These are phyloP conservation scores for Paecilomyces dactylethromorphus DNA, from an alignment of 2,329 filamentous ascomycete species.

Conservation along the genomic window DNA sequence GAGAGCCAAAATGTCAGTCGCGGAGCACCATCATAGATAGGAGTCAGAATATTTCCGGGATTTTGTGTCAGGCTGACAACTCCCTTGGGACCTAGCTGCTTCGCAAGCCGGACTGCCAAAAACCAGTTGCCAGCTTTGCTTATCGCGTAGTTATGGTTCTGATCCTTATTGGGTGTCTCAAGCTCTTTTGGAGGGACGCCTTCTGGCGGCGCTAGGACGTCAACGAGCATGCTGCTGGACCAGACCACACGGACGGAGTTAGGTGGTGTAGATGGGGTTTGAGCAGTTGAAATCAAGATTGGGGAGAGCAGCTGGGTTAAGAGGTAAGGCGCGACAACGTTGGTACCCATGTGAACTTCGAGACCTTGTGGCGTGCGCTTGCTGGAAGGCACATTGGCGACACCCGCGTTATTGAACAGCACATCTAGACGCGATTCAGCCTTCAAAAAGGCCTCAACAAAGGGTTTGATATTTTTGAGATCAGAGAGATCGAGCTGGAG, in stretches of 20 bases:
- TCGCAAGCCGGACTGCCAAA: conserved; percentile 12
- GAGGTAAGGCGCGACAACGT: conserved; percentile 31
- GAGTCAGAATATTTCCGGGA: conserved; percentile 11
- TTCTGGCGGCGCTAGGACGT: conserved; percentile 9
- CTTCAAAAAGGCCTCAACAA: conserved; percentile 29
- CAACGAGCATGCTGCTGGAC: conserved; percentile 13
- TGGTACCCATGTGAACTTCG: conserved; percentile 30
- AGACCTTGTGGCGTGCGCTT: conserved; percentile 17
- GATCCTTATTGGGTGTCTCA: conserved; percentile 6
- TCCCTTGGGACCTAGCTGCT: conserved; percentile 5
- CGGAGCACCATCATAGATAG: conserved; percentile 9
- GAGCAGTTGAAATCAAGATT: conserved; percentile 16
- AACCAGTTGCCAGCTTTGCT: conserved; percentile 17
- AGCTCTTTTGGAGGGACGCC: conserved; percentile 12
- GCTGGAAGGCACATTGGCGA: conserved; percentile 22
- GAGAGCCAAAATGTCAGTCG: conserved; percentile 5
- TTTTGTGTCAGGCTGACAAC: conserved; percentile 16
- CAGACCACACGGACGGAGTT: conserved; percentile 27
- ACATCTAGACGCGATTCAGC: conserved; percentile 38
- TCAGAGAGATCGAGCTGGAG: conserved; percentile 39
- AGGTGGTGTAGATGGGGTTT: conserved; percentile 2
- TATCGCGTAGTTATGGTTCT: conserved; percentile 11
- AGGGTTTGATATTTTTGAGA: conserved; percentile 33
- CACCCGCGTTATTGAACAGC: conserved; percentile 38
- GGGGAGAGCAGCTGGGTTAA: conserved; percentile 31